phyloP scores from a whole-genome alignment of 306 rosid genomes.

The Cucurbita argyrosperma region DNA sequence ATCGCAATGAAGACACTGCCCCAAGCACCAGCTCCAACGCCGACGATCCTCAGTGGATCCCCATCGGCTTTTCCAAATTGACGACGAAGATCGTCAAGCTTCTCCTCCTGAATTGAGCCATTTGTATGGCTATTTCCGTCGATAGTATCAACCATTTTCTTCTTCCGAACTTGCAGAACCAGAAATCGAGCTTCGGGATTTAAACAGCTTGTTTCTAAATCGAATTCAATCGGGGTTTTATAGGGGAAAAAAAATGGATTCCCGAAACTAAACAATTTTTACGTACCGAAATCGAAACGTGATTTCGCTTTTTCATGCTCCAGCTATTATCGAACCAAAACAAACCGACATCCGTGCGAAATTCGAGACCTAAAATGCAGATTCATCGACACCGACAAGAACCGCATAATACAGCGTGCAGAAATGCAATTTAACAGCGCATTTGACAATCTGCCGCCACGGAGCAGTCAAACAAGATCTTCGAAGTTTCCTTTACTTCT shows the following conservation, averaged over 20 bases:
- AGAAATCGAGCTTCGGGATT: background rate
- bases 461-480: background rate
- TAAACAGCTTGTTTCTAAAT: background rate
- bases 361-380: background rate
- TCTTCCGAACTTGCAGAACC: conserved; percentile 10
- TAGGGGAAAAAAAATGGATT: background rate
- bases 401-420: background rate
- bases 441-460: background rate
- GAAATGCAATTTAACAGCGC: background rate
- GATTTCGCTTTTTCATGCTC: background rate
- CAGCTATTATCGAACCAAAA: background rate
- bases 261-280: background rate
- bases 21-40: conserved; percentile 98
- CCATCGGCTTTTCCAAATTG: conserved; percentile 61
- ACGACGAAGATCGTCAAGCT: conserved; percentile 66
- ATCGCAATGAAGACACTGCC: conserved; percentile 85
- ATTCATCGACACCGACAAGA: background rate
- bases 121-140: conserved; percentile 18
- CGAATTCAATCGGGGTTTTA: background rate
- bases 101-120: conserved; percentile 48
- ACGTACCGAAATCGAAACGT: background rate
- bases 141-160: conserved; percentile 31
- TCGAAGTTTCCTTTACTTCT: background rate
- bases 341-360: background rate
- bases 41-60: conserved; percentile 80